Evolutionary conservation across 768 basidiomycete species (phyloP).

Genomic region (Termitomyces bulborhizus): DNA sequence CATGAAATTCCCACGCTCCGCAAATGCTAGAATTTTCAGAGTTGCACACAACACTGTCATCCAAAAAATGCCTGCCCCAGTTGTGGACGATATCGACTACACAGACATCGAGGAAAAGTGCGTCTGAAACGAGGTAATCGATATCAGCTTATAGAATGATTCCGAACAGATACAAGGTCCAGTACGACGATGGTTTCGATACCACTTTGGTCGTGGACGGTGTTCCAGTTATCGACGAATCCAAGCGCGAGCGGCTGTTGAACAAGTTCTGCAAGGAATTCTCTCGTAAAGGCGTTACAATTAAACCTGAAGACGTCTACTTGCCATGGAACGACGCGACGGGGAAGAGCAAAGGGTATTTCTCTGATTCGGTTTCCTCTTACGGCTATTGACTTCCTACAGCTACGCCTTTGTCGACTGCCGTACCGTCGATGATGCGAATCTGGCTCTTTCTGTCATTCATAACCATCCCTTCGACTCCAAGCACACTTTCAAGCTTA

Average conservation of each 20-base stretch:
- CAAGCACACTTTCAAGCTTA: slow-evolving; percentile 78
- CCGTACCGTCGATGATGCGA: slow-evolving; percentile 62
- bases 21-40: neutral
- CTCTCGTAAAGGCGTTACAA: slow-evolving; percentile 66
- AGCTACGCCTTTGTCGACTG: slow-evolving; percentile 86
- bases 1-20: slow-evolving; percentile 9
- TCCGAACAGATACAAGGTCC: slow-evolving; percentile 68
- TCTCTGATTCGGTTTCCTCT: neutral
- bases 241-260: slow-evolving; percentile 77
- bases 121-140: slow-evolving; percentile 13
- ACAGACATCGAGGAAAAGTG: slow-evolving; percentile 87
- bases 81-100: slow-evolving; percentile 74
- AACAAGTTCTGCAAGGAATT: slow-evolving; percentile 82
- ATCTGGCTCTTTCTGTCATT: slow-evolving; percentile 58
- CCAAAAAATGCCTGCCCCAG: slow-evolving; percentile 40
- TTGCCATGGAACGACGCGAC: slow-evolving; percentile 84
- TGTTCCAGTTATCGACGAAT: slow-evolving; percentile 82
- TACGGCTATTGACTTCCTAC: neutral
- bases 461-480: slow-evolving; percentile 83
- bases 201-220: slow-evolving; percentile 91
- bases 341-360: slow-evolving; percentile 90
- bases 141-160: slow-evolving; percentile 1
- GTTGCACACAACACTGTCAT: slow-evolving; percentile 1
- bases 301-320: slow-evolving; percentile 73
- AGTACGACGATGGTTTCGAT: slow-evolving; percentile 84